A percentile compares a stretch with the other conserved stretches of the same genome.
These are phyloP conservation scores for Hypoxylon sp. DNA, from an alignment of 2,329 filamentous ascomycete species.

Conservation along the genomic window DNA sequence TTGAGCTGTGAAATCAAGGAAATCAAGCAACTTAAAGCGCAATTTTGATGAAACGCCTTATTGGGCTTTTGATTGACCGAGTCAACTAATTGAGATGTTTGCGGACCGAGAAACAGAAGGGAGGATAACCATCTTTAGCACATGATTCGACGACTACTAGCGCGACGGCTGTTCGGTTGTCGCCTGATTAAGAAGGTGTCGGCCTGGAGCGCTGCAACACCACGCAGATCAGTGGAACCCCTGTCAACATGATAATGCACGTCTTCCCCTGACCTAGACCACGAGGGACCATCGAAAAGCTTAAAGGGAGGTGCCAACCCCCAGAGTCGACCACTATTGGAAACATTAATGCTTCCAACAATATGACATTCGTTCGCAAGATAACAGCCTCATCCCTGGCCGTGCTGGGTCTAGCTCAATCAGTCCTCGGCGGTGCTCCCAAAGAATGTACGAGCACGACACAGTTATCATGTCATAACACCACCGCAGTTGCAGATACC, in stretches of 20 bases:
- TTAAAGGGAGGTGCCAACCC: conserved; percentile 16
- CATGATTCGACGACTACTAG: conserved; percentile 33
- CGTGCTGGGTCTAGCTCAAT: conserved; percentile 25
- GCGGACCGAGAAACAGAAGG: conserved; percentile 16
- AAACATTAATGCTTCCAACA: conserved; percentile 9
- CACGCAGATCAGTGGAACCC: conserved; percentile 31
- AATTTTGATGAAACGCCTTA: conserved; percentile 22
- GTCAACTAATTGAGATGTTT: conserved; percentile 20
- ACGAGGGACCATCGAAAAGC: conserved; percentile 9
- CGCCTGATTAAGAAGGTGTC: conserved; percentile 39
- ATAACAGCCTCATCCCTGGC: conserved; percentile 25
- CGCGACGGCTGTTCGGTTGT: conserved; percentile 18
- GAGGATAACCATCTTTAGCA: conserved; percentile 18
- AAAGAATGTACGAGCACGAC: conserved; percentile 27
- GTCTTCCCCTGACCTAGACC: conserved; percentile 28
- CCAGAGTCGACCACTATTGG: conserved; percentile 4
- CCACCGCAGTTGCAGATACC: conserved; percentile 61
- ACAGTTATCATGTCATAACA: conserved; percentile 47
- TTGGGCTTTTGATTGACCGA: conserved; percentile 29
- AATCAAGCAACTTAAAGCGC: conserved; percentile 14
- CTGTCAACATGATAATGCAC: conserved; percentile 28
- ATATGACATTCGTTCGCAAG: conserved; percentile 31
- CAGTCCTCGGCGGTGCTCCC: conserved; percentile 29
- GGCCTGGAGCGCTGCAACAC: conserved; percentile 18
- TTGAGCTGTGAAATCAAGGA: conserved; percentile 20